Evolutionary conservation across 2,329 filamentous ascomycete species (phyloP).

Genomic region (Fusarium transvaalense): DNA sequence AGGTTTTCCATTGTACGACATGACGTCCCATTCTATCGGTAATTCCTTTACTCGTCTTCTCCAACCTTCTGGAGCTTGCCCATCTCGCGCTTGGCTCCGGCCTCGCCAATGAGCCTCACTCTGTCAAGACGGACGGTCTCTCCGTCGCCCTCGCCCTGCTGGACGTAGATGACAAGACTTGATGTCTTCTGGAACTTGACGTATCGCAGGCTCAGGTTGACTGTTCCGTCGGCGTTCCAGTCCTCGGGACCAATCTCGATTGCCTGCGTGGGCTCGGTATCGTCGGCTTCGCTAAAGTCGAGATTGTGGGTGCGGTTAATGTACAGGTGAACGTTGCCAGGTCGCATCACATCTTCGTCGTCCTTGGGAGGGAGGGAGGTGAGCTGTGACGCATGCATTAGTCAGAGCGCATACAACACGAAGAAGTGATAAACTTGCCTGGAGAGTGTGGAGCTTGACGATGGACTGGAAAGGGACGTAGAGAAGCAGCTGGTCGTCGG

Average conservation of each 20-base stretch:
- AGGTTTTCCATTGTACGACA: conserved; percentile 9
- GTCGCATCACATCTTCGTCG: conserved; percentile 82
- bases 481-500: conserved; percentile 95
- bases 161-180: conserved; percentile 88
- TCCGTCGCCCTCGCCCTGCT: conserved; percentile 83
- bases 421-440: conserved; percentile 58
- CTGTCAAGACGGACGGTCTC: conserved; percentile 89
- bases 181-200: conserved; percentile 98
- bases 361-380: conserved; percentile 81
- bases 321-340: conserved; percentile 86
- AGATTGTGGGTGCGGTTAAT: conserved; percentile 90
- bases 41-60: conserved; percentile 70
- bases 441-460: conserved; percentile 87
- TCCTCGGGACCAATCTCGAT: conserved; percentile 80
- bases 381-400: conserved; percentile 68
- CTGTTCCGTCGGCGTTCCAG: conserved; percentile 85
- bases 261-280: conserved; percentile 82
- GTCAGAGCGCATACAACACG: conserved; percentile 1
- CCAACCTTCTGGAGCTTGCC: conserved; percentile 96
- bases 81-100: conserved; percentile 90
- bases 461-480: conserved; percentile 90
- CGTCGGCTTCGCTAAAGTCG: conserved; percentile 94
- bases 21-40: background rate
- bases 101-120: conserved; percentile 85
- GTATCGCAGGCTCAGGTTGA: conserved; percentile 80